Percentiles rank a stretch among this genome's conserved stretches.
Evolutionary conservation across 192 early-diverging fungal genomes (phyloP).

Genomic region (Podila horticola): DNA sequence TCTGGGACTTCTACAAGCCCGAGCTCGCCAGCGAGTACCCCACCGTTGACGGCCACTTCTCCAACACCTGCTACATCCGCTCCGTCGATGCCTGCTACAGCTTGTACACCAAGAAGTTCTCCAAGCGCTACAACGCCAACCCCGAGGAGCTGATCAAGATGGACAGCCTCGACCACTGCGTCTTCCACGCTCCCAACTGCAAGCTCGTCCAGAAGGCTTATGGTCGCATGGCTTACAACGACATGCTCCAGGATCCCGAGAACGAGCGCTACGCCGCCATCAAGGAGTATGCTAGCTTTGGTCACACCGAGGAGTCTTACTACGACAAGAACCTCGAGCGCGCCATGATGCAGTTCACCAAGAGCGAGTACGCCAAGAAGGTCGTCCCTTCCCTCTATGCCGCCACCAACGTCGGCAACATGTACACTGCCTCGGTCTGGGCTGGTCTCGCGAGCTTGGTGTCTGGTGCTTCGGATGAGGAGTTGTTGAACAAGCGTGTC

Average conservation of each 20-base stretch:
- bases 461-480: slow-evolving; percentile 72
- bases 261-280: slow-evolving; percentile 56
- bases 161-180: slow-evolving; percentile 78
- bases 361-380: slow-evolving; percentile 78
- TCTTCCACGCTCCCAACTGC: slow-evolving; percentile 98
- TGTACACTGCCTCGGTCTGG: slow-evolving; percentile 78
- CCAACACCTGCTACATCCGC: slow-evolving; percentile 91
- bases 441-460: slow-evolving; percentile 81
- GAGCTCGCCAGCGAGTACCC: slow-evolving; percentile 98
- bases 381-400: slow-evolving; percentile 81
- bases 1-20: slow-evolving; percentile 99
- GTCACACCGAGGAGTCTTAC: slow-evolving; percentile 79
- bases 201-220: slow-evolving; percentile 97
- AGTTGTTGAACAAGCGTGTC: slow-evolving; percentile 87
- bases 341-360: slow-evolving; percentile 85
- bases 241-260: slow-evolving; percentile 85
- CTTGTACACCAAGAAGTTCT: slow-evolving; percentile 78
- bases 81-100: slow-evolving; percentile 91
- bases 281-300: slow-evolving; percentile 41
- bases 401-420: slow-evolving; percentile 95
- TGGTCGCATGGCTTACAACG: slow-evolving; percentile 92
- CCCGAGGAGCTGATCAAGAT: slow-evolving; percentile 53
- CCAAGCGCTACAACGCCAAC: slow-evolving; percentile 38
- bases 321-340: slow-evolving; percentile 92
- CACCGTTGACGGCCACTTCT: slow-evolving; percentile 95